Base-by-base conservation (phyloP, 2,329 filamentous ascomycete genomes). In the Ophiostoma pallidulum region DNA sequence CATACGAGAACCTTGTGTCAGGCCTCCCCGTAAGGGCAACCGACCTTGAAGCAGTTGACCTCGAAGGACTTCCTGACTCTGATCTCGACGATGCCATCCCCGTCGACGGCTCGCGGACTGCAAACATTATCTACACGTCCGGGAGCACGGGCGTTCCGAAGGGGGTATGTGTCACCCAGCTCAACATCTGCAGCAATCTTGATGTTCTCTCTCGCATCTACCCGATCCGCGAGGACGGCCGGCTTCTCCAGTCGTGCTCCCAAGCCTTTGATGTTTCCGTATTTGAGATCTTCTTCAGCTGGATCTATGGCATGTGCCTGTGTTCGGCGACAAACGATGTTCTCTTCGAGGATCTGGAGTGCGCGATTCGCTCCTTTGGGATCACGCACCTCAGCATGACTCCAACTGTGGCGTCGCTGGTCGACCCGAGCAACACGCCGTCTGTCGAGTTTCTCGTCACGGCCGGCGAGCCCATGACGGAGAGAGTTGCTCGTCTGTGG, bases 261-360 rank as follows among this genome's bases (percentile, higher is more conserved):
- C 85, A 89, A 58, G 84, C 83, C 0, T 94, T 94, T 59, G 86
- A 94, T 58, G 81, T 94, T 2, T 94, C 87, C 0, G 84, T 94
- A 0, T 94, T 94, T 59, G 89, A 94, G 58, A 90, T 94, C 13
- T 91, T 94, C 61, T 94, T 87, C 57, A 72, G 87, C 0, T 94
- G 88, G 84, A 75, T 77, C 40, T 73, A 74, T 29, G 87, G 87
- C 4, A 86, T 91, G 69, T 84, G 82, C 51, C 69, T 95, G 12
- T 94, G 86, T 59, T 78, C 84, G 2, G 83, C 80, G 0, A 75
- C 71, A 0, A 89, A 90, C 55, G 84, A 92, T 56, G 74, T 78
- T 2, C 65, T 94, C 0, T 87, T 91, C 57, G 72, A 71, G 33
- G 80, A 94, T 56, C 67, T 94, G 8, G 85, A 89, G 60, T 62